Conservation (phyloP, 169 alveolate species). For the Plasmodium gonderi region DNA sequence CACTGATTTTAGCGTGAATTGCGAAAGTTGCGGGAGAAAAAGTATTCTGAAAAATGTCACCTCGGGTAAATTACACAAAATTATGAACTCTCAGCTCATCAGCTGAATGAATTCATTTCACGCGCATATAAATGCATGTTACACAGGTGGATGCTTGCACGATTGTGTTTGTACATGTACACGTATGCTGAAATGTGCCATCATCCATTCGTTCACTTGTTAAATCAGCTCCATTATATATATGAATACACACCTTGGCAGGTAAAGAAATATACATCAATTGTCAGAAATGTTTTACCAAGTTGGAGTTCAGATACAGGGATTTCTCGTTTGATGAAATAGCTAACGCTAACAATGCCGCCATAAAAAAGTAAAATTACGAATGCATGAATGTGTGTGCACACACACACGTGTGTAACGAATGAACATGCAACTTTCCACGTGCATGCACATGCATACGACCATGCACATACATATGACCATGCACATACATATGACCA, state of each 20-base stretch:
- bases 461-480: neutral
- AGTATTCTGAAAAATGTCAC: slow-evolving; percentile 45
- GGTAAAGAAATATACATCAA: slow-evolving; percentile 54
- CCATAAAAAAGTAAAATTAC: slow-evolving; percentile 48
- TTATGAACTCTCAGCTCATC: too few species aligned
- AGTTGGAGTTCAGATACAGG: slow-evolving; percentile 53
- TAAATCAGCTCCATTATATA: neutral
- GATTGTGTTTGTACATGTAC: neutral
- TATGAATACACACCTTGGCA: neutral
- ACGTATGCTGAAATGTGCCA: neutral
- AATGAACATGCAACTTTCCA: neutral
- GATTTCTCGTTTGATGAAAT: slow-evolving; percentile 51
- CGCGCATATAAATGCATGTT: neutral
- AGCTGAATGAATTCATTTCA: too few species aligned
- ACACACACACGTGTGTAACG: too few species aligned
- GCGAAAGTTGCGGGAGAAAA: slow-evolving; percentile 68
- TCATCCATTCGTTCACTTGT: neutral
- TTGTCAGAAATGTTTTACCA: slow-evolving; percentile 57
- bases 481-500: neutral
- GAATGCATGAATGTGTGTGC: neutral
- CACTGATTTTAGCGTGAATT: slow-evolving; percentile 41
- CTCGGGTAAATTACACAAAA: slow-evolving; percentile 28
- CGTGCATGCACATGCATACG: neutral
- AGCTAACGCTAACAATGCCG: slow-evolving; percentile 29
- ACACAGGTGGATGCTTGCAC: neutral